Evolutionary conservation across 805 yeast genomes (phyloP), one percentile per base, ranked within the genome.

Genomic region (Teunomyces aglyptinius): DNA sequence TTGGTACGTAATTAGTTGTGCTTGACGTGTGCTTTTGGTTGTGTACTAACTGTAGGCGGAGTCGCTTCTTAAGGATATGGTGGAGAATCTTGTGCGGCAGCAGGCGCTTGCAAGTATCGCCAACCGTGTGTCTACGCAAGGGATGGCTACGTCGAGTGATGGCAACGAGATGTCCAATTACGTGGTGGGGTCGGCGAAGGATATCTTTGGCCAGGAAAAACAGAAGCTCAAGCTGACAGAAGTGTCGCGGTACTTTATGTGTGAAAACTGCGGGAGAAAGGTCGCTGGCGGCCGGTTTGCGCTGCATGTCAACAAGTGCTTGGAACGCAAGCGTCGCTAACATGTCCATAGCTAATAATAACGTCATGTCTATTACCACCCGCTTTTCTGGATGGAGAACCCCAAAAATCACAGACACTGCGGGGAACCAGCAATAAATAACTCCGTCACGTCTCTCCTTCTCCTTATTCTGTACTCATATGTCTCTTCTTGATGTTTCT

Each of bases 261-360:
- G 99, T 67, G 75, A 77, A 4, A 85, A 86, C 54, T 92, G 99
- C 65, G 83, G 81, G 15, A 74, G 99, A 47, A 89, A 85, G 57
- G 85, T 92, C 6, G 92, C 96, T 0, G 96, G 96, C 1, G 85
- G 88, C 32, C 72, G 99, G 48, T 91, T 89, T 73, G 97, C 98
- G 2, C 90, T 88, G 35, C 99, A 92, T 66, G 76, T 92, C 26
- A 95, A 90, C 61, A 82, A 96, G 56, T 92, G 99, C 61, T 65
- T 90, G 19, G 88, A 89, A 38, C 86, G 97, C 10, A 77, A 87
- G 48, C 71, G 66, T 29, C 54, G 53, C 43, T 61, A 49, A 44
- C n/a, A n/a, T n/a, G n/a, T n/a, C n/a, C n/a, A 27, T 12, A n/a
- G 18, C 16, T 19, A 41, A 31, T 12, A n/a, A n/a, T n/a, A n/a